phyloP scores from a whole-genome alignment of 2,329 filamentous ascomycete species.

The Hysterium pulicare region DNA sequence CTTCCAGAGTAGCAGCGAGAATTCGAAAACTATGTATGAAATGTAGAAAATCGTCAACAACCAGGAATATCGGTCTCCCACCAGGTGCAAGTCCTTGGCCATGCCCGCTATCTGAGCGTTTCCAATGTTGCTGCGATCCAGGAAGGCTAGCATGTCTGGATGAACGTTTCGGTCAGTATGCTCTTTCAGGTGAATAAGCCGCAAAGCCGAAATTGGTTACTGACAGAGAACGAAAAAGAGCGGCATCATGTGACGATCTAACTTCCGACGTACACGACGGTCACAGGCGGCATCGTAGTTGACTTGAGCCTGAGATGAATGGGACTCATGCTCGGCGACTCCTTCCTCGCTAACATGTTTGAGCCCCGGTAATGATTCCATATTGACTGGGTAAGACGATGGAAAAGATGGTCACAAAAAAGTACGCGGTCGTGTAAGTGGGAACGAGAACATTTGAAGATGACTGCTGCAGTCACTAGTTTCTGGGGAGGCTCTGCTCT shows the following conservation, averaged over 20 bases:
- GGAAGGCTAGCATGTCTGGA: slow-evolving; percentile 23
- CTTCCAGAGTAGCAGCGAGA: slow-evolving; percentile 32
- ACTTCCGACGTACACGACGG: slow-evolving; percentile 25
- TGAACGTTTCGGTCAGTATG: neutral
- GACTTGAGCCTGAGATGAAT: neutral
- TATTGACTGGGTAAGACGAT: neutral
- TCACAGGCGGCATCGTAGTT: slow-evolving; percentile 10
- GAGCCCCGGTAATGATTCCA: too few relatives aligned
- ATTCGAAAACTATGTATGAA: slow-evolving; percentile 38
- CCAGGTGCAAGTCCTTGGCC: slow-evolving; percentile 8
- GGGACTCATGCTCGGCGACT: neutral
- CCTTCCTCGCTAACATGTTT: neutral
- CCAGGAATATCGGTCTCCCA: slow-evolving; percentile 52
- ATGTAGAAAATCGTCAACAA: slow-evolving; percentile 61
- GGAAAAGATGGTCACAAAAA: neutral
- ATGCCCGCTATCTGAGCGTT: slow-evolving; percentile 41
- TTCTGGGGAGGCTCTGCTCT: too few relatives aligned
- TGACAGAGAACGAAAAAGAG: slow-evolving; percentile 27
- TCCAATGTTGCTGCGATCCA: slow-evolving; percentile 15
- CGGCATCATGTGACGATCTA: slow-evolving; percentile 30
- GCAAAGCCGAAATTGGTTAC: neutral
- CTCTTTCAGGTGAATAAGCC: neutral
- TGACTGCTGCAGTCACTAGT: too few relatives aligned
- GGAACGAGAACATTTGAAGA: too few relatives aligned
- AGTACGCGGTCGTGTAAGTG: neutral